Evolutionary conservation across 176 grass and related monocot species (phyloP), one percentile per base, ranked within the genome.

Genomic region (Lolium multiflorum): DNA sequence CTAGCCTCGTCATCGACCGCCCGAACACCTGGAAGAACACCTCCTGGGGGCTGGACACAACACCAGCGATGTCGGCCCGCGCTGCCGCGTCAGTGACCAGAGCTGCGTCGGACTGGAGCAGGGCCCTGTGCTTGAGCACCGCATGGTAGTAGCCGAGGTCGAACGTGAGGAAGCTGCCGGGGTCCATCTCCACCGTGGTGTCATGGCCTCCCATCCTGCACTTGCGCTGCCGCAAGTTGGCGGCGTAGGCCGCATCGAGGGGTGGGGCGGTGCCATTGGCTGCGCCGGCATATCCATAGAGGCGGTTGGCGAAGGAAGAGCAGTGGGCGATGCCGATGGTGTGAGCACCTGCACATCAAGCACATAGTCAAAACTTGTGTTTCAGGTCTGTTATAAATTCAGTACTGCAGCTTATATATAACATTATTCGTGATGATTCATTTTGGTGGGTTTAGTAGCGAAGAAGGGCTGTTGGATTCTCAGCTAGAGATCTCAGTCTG

Each of bases 121-220:
- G 92, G 25, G 84, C 88, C 77, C 88, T 60, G 84, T 89, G 86
- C 87, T 88, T 96, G 38, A 94, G 79, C 49, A 98, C 44, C 18
- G 72, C 84, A 12, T 87, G 83, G 88, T 98, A 96, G 87, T 98
- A 96, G 25, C 89, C 87, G 1, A 85, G 82, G 58, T 98, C 92
- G 16, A 96, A 96, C 12, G 92, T 96, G 17, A 92, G 67, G 90
- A 78, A 84, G 82, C 91, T 98, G 43, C 93, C 96, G 0, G 96
- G 96, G 83, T 98, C 96, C 96, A 98, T 95, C 86, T 98, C 96
- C 22, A 92, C 92, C 6, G 92, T 11, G 2, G 31, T 7, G 5
- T 47, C 8, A 10, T 47, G 81, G 83, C 86, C 89, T 15, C 15
- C 16, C 6, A 85, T 22, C 9, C 25, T 88, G 93, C 93, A 95